Percentiles rank a stretch among this genome's conserved stretches.
Conservation (phyloP, 768 basidiomycete genomes). For the Amanita jacksonii region DNA sequence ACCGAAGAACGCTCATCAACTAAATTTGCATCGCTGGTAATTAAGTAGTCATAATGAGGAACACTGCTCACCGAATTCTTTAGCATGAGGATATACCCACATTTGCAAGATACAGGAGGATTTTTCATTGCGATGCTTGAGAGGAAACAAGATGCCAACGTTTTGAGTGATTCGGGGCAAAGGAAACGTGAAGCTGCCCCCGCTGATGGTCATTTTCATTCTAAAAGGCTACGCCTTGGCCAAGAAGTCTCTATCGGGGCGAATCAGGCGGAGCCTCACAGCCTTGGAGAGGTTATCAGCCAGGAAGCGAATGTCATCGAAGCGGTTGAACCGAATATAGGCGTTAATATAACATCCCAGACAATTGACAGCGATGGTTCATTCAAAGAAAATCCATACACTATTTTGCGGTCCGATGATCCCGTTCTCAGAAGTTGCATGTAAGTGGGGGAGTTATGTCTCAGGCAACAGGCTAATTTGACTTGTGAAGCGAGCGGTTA, state of each 20-base stretch:
- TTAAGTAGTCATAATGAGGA: conserved; percentile 11
- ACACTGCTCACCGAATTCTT: background rate
- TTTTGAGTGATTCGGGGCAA: conserved; percentile 18
- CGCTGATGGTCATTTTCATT: conserved; percentile 28
- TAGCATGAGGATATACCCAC: conserved; percentile 88
- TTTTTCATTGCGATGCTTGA: conserved; percentile 94
- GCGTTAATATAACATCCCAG: conserved; percentile 14
- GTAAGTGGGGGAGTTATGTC: conserved; percentile 32
- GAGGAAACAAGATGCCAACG: conserved; percentile 22
- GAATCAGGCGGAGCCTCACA: background rate
- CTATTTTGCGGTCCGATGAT: conserved; percentile 64
- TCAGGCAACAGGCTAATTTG: background rate
- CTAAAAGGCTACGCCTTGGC: conserved; percentile 1
- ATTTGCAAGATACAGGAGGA: conserved; percentile 93
- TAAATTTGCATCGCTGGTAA: conserved; percentile 70
- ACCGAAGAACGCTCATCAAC: conserved; percentile 45
- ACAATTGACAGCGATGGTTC: conserved; percentile 22
- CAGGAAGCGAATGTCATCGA: background rate
- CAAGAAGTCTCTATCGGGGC: conserved; percentile 3
- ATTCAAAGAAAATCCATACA: conserved; percentile 91
- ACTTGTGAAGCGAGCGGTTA: conserved; percentile 50
- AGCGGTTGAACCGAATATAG: background rate
- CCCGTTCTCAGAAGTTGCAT: conserved; percentile 62
- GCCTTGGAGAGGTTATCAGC: background rate
- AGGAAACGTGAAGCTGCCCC: conserved; percentile 46